Conservation (phyloP, 768 basidiomycete species). For the Xerocomus brunneocitrinus region DNA sequence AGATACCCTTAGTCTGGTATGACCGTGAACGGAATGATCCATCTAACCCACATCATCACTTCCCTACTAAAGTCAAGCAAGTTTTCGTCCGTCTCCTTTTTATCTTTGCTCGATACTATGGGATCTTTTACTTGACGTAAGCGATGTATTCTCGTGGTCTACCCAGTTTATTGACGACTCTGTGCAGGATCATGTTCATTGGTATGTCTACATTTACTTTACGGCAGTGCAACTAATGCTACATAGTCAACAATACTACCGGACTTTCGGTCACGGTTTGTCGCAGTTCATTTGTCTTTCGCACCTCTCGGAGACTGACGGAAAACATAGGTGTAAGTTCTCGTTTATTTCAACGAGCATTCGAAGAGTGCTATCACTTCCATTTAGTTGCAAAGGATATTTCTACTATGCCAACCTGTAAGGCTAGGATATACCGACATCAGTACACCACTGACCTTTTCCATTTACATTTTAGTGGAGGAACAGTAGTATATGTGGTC, state of each 20-base stretch:
- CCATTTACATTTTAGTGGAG: slow-evolving; percentile 9
- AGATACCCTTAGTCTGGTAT: slow-evolving; percentile 19
- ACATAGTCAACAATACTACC: slow-evolving; percentile 18
- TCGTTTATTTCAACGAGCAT: background rate
- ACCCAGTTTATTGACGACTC: background rate
- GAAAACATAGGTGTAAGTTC: slow-evolving; percentile 16
- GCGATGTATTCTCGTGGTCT: background rate
- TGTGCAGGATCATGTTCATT: slow-evolving; percentile 11
- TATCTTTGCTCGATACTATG: slow-evolving; percentile 24
- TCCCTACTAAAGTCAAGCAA: background rate
- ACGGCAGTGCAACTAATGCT: background rate
- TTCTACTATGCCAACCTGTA: slow-evolving; percentile 22
- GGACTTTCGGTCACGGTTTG: slow-evolving; percentile 17
- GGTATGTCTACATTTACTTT: slow-evolving; percentile 5
- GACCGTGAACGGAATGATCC: background rate
- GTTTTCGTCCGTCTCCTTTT: slow-evolving; percentile 15
- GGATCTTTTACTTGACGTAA: slow-evolving; percentile 19
- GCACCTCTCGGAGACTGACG: background rate
- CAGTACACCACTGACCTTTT: background rate
- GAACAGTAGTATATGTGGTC: slow-evolving; percentile 14
- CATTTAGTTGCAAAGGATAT: slow-evolving; percentile 19
- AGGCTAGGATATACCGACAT: background rate
- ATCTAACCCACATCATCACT: background rate
- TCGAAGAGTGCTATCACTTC: background rate
- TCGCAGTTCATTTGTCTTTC: background rate